These are phyloP conservation scores for Carex myosuroides DNA, from an alignment of 176 grass and related monocot species.

Conservation along the genomic window DNA sequence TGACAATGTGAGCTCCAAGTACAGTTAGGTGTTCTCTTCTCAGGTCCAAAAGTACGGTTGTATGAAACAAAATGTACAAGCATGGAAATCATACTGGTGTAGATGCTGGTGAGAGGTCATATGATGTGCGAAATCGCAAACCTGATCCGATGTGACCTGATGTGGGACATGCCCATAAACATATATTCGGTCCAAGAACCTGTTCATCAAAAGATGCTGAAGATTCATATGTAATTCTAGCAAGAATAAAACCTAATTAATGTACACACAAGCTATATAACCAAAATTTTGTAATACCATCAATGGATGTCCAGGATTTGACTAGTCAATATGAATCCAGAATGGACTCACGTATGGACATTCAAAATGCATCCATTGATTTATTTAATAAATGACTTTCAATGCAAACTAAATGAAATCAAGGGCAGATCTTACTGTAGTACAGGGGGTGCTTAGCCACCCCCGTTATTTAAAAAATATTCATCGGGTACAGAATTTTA, in stretches of 20 bases:
- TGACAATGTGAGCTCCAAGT: constrained; percentile 2
- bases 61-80: constrained; percentile 19
- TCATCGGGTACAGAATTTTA: no score
- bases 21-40: neutral
- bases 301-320: neutral
- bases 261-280: neutral
- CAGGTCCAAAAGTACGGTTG: neutral
- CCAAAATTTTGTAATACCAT: neutral
- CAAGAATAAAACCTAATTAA: neutral
- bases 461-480: no score
- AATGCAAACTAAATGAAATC: neutral
- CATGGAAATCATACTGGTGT: constrained; percentile 30
- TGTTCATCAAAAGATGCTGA: constrained; percentile 9
- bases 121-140: constrained; percentile 67
- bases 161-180: constrained; percentile 65
- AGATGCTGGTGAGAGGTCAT: constrained; percentile 48
- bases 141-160: constrained; percentile 53
- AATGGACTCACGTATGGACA: neutral
- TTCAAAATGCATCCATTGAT: neutral
- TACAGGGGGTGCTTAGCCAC: no score
- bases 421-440: no score
- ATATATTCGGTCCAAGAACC: constrained; percentile 67
- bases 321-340: neutral
- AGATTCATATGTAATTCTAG: neutral
- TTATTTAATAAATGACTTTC: neutral